Conservation (phyloP, 1,284 basidiomycete species). For the Stygiomarasmius scandens region DNA sequence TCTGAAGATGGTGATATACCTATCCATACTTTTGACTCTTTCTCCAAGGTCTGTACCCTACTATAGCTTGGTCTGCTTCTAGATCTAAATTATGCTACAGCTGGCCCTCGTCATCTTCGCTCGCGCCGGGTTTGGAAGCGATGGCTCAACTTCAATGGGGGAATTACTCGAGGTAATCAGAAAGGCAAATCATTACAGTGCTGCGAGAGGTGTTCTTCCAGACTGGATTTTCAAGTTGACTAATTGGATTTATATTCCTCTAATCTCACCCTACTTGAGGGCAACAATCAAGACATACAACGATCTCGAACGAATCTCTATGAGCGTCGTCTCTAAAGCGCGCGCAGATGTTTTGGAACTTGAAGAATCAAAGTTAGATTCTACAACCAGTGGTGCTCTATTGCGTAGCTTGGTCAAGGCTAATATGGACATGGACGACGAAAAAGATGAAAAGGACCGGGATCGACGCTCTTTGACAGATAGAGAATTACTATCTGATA, state of each 20-base stretch:
- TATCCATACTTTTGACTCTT: not conserved
- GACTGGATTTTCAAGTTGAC: slow-evolving; percentile 33
- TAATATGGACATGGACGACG: slow-evolving; percentile 38
- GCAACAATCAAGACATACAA: slow-evolving; percentile 34
- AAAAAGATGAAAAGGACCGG: not conserved
- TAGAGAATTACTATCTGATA: slow-evolving; percentile 46
- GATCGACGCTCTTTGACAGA: slow-evolving; percentile 37
- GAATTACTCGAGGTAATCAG: not conserved
- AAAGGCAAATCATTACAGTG: not conserved
- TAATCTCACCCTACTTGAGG: slow-evolving; percentile 24
- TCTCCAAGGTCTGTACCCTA: not conserved
- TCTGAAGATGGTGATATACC: not conserved
- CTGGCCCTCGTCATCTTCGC: not conserved
- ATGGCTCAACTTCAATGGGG: not conserved
- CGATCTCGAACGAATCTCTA: slow-evolving; percentile 39
- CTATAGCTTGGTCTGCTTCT: not conserved
- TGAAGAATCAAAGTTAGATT: no score
- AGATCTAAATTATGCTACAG: not conserved
- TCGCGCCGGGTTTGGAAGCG: not conserved
- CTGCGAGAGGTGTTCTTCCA: slow-evolving; percentile 20
- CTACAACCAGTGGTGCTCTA: slow-evolving; percentile 32
- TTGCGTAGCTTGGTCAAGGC: slow-evolving; percentile 48
- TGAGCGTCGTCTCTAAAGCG: slow-evolving; percentile 40
- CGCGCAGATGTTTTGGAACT: slow-evolving; percentile 17
- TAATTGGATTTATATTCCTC: slow-evolving; percentile 34